phyloP scores from a whole-genome alignment of 768 basidiomycete species.

The Mycena alexandri region DNA sequence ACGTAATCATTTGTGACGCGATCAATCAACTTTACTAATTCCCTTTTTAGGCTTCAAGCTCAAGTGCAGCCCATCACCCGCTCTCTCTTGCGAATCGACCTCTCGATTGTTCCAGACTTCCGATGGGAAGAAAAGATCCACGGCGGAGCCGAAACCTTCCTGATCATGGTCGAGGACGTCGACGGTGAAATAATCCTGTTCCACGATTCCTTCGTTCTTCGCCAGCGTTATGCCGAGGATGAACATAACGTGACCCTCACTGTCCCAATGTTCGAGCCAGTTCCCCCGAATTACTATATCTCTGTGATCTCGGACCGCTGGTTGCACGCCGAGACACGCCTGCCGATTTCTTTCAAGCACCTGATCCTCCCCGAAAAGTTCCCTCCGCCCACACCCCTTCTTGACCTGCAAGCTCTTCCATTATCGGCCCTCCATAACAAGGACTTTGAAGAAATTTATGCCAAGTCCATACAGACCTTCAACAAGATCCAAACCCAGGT shows the following conservation, averaged over 20 bases:
- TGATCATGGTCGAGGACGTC: conserved; percentile 95
- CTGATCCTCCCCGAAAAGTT: conserved; percentile 97
- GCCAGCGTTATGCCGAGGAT: conserved; percentile 91
- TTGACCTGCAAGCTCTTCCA: conserved; percentile 93
- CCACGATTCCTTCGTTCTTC: conserved; percentile 93
- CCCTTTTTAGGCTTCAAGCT: conserved; percentile 77
- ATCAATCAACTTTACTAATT: conserved; percentile 2
- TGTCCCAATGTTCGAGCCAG: conserved; percentile 96
- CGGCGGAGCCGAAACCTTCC: conserved; percentile 89
- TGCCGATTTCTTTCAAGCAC: conserved; percentile 98
- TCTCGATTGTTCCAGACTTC: conserved; percentile 98
- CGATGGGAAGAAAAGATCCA: conserved; percentile 97
- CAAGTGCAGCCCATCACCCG: conserved; percentile 98
- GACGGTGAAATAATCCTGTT: conserved; percentile 97
- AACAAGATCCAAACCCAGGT: conserved; percentile 99
- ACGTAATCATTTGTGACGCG: conserved; percentile 44
- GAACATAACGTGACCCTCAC: conserved; percentile 96
- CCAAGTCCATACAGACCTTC: conserved; percentile 83
- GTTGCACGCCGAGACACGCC: conserved; percentile 93
- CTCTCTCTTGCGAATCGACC: conserved; percentile 89
- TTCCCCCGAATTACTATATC: conserved; percentile 98
- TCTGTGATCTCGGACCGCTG: conserved; percentile 95
- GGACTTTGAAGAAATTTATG: conserved; percentile 91
- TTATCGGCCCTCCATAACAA: conserved; percentile 93
- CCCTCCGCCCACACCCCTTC: conserved; percentile 91